Evolutionary conservation across 345 rosid species (phyloP), one percentile per base, ranked within the genome.

Genomic region (Hibiscus trionum): DNA sequence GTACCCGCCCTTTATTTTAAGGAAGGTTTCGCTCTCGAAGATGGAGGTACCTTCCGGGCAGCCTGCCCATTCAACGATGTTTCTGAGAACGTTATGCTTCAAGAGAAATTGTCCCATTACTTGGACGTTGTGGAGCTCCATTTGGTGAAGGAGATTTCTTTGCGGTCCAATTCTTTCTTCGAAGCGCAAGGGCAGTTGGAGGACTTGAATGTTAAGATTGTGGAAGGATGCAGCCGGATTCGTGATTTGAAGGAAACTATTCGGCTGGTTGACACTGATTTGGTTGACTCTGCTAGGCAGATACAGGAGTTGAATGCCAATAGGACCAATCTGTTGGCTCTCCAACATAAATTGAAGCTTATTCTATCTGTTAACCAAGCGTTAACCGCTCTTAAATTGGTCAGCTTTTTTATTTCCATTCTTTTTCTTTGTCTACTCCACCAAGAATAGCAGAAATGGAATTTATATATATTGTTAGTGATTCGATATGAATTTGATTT

Each of bases 141-240:
- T 79, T 84, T 95, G 78, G 99, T 95, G 56, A 95, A 91, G 87
- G 99, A 95, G 94, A 95, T 95, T 59, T 93, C 98, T 0, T 73
- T 95, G 80, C 93, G 99, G 56, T 92, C 98, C 1, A 89, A 87
- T 78, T 92, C 98, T 16, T 95, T 95, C 78, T 95, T 93, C 1
- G 99, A 95, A 75, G 99, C 99, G 0, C 98, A 93, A 79, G 97
- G 93, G 27, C 93, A 89, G 85, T 84, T 95, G 69, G 88, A 95
- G 88, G 98, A 92, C 77, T 82, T 95, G 80, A 93, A 91, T 82
- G 89, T 78, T 60, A 89, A 86, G 87, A 95, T 93, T 77, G 91
- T 92, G 21, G 90, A 91, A 73, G 99, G 99, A 4, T 90, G 98
- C 70, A 72, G 75, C 69, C 73, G 90, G 81, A 91, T 95, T 74